A percentile compares a stretch with the other conserved stretches of the same genome.
phyloP scores from a whole-genome alignment of 2,329 filamentous ascomycete species.

The Diaporthe ilicicola region DNA sequence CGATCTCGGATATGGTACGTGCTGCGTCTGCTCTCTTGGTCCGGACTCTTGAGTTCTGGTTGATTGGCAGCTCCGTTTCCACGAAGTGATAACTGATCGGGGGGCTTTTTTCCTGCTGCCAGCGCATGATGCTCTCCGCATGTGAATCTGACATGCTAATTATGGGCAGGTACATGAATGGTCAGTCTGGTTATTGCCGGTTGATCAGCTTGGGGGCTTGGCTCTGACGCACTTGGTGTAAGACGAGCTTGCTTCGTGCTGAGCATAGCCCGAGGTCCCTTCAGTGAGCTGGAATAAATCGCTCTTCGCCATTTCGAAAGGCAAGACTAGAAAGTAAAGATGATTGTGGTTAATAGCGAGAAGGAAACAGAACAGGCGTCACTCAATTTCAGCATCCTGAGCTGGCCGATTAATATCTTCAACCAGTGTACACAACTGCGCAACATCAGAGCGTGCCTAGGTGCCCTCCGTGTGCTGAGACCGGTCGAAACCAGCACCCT shows the following conservation, averaged over 20 bases:
- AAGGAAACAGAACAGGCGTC: too few relatives aligned
- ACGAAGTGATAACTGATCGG: background rate
- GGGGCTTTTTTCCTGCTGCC: background rate
- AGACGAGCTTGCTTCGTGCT: background rate
- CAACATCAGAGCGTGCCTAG: background rate
- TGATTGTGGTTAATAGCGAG: background rate
- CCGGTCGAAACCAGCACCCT: background rate
- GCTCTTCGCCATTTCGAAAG: background rate
- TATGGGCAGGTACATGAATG: background rate
- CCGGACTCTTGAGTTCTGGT: background rate
- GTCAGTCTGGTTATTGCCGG: background rate
- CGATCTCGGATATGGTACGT: background rate
- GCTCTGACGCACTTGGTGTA: background rate
- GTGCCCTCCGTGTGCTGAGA: background rate
- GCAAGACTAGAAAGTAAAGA: background rate
- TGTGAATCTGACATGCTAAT: background rate
- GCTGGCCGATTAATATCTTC: background rate
- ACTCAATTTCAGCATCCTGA: too few relatives aligned
- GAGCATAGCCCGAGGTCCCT: background rate
- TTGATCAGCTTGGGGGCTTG: background rate
- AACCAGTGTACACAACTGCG: background rate
- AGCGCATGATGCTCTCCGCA: background rate
- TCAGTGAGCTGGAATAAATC: background rate
- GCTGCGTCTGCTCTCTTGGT: background rate
- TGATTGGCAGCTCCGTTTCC: background rate